These are phyloP conservation scores for Dactylellina haptotyla DNA, from an alignment of 2,329 filamentous ascomycete species.

Conservation along the genomic window DNA sequence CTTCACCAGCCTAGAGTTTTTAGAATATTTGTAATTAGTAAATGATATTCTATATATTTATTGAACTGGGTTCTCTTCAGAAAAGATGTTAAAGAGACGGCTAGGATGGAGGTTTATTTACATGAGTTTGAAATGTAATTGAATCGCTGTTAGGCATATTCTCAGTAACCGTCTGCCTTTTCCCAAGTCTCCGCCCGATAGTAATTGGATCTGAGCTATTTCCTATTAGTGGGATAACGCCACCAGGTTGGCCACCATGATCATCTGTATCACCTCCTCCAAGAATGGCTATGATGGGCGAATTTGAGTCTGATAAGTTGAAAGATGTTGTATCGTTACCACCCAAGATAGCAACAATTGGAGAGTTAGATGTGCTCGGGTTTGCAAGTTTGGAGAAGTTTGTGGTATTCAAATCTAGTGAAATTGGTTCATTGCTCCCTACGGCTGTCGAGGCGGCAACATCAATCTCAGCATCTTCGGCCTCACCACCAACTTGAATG, in stretches of 20 bases:
- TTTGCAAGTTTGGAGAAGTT: neutral
- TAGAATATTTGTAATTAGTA: slow-evolving; percentile 23
- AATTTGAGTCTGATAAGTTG: slow-evolving; percentile 8
- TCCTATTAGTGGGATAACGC: slow-evolving; percentile 6
- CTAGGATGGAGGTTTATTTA: slow-evolving; percentile 27
- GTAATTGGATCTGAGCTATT: slow-evolving; percentile 17
- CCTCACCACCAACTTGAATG: neutral
- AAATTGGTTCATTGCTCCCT: slow-evolving; percentile 15
- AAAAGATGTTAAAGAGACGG: neutral
- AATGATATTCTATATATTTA: slow-evolving; percentile 29
- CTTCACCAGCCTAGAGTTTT: slow-evolving; percentile 36
- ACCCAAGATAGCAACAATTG: slow-evolving; percentile 25
- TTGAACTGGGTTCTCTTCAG: neutral
- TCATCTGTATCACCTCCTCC: neutral
- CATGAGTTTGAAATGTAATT: slow-evolving; percentile 48
- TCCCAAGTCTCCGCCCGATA: slow-evolving; percentile 15
- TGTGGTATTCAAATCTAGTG: slow-evolving; percentile 6
- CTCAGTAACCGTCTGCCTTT: slow-evolving; percentile 37
- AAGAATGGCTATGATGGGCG: slow-evolving; percentile 16
- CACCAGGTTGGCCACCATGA: neutral
- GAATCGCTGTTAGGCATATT: slow-evolving; percentile 43
- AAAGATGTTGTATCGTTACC: slow-evolving; percentile 21
- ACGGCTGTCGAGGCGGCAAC: slow-evolving; percentile 14
- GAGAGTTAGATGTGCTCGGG: slow-evolving; percentile 7
- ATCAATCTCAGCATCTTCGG: neutral